These are phyloP conservation scores for Trichomonascaceae sp. DNA, from an alignment of 1,139 yeast genomes.

Conservation along the genomic window DNA sequence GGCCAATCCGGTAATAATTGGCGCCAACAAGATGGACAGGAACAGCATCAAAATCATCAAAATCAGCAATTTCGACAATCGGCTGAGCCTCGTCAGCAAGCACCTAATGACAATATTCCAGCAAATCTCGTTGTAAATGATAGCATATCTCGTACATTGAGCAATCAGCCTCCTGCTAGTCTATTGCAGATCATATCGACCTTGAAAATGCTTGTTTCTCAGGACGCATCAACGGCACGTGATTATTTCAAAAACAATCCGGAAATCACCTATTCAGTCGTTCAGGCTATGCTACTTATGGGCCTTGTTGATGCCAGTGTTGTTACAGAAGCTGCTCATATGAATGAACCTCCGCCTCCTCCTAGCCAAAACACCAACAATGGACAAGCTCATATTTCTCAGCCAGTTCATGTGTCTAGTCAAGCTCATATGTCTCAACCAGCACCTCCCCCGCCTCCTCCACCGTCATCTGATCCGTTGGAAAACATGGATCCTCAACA, in stretches of 20 bases:
- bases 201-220: slow-evolving; percentile 56
- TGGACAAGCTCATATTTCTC: slow-evolving; percentile 8
- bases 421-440: slow-evolving; percentile 14
- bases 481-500: slow-evolving; percentile 29
- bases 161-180: slow-evolving; percentile 51
- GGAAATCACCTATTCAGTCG: slow-evolving; percentile 73
- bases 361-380: slow-evolving; percentile 3
- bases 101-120: slow-evolving; percentile 34
- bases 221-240: slow-evolving; percentile 50
- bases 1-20: not conserved
- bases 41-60: slow-evolving; percentile 11
- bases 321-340: slow-evolving; percentile 37
- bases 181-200: slow-evolving; percentile 53
- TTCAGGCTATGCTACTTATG: slow-evolving; percentile 63
- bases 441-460: slow-evolving; percentile 21
- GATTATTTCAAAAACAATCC: slow-evolving; percentile 64
- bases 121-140: slow-evolving; percentile 52
- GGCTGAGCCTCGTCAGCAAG: slow-evolving; percentile 13
- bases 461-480: slow-evolving; percentile 13
- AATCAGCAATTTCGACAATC: slow-evolving; percentile 16
- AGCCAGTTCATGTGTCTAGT: slow-evolving; percentile 10
- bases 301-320: slow-evolving; percentile 53
- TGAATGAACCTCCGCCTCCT: not conserved
- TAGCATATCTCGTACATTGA: slow-evolving; percentile 54
- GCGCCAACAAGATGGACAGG: not conserved